These are phyloP conservation scores for Hypoxylon sp. DNA, from an alignment of 2,329 filamentous ascomycete species.

Conservation along the genomic window DNA sequence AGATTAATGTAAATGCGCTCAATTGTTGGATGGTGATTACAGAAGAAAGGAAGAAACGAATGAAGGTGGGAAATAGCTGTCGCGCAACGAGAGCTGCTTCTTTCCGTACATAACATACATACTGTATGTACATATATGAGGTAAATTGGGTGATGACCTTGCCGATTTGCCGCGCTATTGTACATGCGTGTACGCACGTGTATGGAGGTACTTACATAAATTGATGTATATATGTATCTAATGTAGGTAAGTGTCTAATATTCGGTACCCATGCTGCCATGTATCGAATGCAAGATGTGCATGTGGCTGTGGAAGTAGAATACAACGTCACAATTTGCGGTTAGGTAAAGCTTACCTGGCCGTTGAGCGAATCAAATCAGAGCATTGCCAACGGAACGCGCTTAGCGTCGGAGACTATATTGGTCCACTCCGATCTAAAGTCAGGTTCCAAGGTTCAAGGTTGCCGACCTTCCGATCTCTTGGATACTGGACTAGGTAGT, in stretches of 20 bases:
- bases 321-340: conserved; percentile 34
- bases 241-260: neutral
- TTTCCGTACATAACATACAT: conserved; percentile 1
- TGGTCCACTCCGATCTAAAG: conserved; percentile 22
- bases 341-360: conserved; percentile 17
- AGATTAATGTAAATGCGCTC: neutral
- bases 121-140: neutral
- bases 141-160: neutral
- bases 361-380: conserved; percentile 13
- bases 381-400: conserved; percentile 5
- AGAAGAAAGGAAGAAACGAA: conserved; percentile 13
- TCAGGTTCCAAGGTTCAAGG: neutral
- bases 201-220: neutral
- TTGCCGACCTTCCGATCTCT: neutral
- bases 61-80: neutral
- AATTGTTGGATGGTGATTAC: conserved; percentile 12
- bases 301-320: conserved; percentile 32
- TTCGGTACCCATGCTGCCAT: conserved; percentile 27
- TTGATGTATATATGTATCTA: neutral
- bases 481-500: conserved; percentile 2
- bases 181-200: neutral
- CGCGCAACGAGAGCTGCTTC: conserved; percentile 17
- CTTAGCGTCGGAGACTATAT: conserved; percentile 21
- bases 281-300: conserved; percentile 30
- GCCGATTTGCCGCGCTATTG: conserved; percentile 1